Evolutionary conservation across 2,329 filamentous ascomycete genomes (phyloP).

Genomic region (Leptosphaerulina australis): DNA sequence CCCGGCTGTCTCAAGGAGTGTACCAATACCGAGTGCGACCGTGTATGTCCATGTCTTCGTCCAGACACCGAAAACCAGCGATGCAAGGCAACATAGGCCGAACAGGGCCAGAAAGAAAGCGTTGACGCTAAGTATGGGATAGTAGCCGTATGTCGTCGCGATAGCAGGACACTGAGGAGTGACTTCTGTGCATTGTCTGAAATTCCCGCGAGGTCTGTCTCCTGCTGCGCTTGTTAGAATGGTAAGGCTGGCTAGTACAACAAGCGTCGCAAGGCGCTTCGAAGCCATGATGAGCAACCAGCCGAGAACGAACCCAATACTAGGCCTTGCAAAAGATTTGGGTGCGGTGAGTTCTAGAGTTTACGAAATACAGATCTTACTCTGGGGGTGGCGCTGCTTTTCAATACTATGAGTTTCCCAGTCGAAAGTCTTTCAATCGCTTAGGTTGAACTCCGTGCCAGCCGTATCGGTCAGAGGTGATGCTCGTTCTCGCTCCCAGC

Average conservation of each 20-base stretch:
- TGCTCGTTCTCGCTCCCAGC: slow-evolving; percentile 18
- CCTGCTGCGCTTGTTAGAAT: slow-evolving; percentile 17
- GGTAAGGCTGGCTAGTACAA: slow-evolving; percentile 2
- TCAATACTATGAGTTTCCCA: slow-evolving; percentile 9
- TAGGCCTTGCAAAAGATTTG: not conserved
- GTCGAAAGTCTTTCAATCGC: slow-evolving; percentile 3
- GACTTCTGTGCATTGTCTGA: slow-evolving; percentile 32
- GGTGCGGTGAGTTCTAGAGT: not conserved
- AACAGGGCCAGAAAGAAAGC: slow-evolving; percentile 45
- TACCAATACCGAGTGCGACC: slow-evolving; percentile 49
- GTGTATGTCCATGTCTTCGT: slow-evolving; percentile 51
- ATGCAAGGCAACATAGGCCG: slow-evolving; percentile 25
- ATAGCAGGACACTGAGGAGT: slow-evolving; percentile 39
- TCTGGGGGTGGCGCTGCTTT: slow-evolving; percentile 8
- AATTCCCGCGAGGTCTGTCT: slow-evolving; percentile 30
- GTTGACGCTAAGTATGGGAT: slow-evolving; percentile 48
- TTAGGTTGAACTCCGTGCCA: slow-evolving; percentile 8
- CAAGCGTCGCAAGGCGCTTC: slow-evolving; percentile 5
- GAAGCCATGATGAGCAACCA: slow-evolving; percentile 1
- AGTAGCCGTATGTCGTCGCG: slow-evolving; percentile 50
- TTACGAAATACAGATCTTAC: not conserved
- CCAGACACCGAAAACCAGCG: slow-evolving; percentile 33
- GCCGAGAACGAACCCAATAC: not conserved
- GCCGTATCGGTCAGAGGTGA: slow-evolving; percentile 8
- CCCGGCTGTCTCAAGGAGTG: slow-evolving; percentile 51